Evolutionary conservation across 1,284 basidiomycete genomes (phyloP).

Genomic region (Pseudozyma sp.): DNA sequence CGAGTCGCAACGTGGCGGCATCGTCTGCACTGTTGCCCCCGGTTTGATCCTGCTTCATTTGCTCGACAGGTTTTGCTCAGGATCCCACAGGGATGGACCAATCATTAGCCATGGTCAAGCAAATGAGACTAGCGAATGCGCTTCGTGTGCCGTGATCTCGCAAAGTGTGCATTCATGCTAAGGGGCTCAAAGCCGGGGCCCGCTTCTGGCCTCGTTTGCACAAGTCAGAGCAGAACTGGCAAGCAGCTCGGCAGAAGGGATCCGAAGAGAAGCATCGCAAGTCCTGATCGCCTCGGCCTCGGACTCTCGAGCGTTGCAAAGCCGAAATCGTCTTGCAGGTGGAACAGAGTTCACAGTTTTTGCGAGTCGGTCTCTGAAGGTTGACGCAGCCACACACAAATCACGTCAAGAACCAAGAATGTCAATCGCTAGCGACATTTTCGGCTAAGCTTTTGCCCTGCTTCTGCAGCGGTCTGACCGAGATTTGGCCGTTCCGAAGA

Average conservation of each 20-base stretch:
- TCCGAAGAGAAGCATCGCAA: neutral
- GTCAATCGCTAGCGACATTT: slow-evolving; percentile 3
- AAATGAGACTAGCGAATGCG: neutral
- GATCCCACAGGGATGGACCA: slow-evolving; percentile 17
- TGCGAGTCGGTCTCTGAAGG: neutral
- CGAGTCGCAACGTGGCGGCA: too few relatives aligned
- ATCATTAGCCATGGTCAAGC: slow-evolving; percentile 2
- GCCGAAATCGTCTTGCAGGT: neutral
- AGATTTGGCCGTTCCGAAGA: slow-evolving; percentile 14
- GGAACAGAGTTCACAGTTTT: neutral
- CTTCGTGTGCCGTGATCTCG: slow-evolving; percentile 12
- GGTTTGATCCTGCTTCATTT: slow-evolving; percentile 7
- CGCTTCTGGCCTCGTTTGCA: neutral
- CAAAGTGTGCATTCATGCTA: slow-evolving; percentile 14
- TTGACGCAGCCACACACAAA: neutral
- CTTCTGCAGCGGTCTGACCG: slow-evolving; percentile 13
- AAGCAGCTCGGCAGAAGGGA: neutral
- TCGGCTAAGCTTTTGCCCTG: slow-evolving; percentile 18
- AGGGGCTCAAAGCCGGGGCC: slow-evolving; percentile 8
- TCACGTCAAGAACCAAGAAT: neutral
- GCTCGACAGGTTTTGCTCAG: slow-evolving; percentile 3
- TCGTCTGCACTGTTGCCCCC: neutral
- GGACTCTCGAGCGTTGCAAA: neutral
- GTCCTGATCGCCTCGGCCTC: slow-evolving; percentile 6
- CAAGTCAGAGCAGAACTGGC: neutral